These are phyloP conservation scores for Leccinum longicurvipes DNA, from an alignment of 768 basidiomycete species.

Conservation along the genomic window DNA sequence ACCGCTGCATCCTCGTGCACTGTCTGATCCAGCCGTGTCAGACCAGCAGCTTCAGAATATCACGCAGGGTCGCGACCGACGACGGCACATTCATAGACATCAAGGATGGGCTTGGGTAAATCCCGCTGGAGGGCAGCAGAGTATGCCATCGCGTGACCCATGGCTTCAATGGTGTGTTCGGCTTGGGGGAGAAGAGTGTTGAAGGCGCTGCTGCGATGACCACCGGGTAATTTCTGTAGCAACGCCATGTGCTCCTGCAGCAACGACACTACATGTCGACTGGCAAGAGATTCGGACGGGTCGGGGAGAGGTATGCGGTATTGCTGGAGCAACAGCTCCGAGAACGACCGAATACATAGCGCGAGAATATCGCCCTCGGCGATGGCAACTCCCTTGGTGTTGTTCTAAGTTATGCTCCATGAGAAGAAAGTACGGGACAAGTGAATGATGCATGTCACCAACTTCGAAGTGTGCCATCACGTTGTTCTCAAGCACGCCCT, in stretches of 20 bases:
- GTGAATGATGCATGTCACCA: too few relatives aligned
- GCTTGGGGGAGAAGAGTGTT: conserved; percentile 57
- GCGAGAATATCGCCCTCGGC: conserved; percentile 55
- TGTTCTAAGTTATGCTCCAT: too few relatives aligned
- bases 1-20: too few relatives aligned
- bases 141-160: too few relatives aligned
- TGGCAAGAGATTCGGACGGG: conserved; percentile 47
- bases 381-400: conserved; percentile 49
- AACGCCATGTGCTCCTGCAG: too few relatives aligned
- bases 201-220: conserved; percentile 32
- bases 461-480: conserved; percentile 57
- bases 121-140: too few relatives aligned
- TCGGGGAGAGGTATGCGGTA: conserved; percentile 48
- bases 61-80: too few relatives aligned
- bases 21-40: too few relatives aligned
- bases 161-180: conserved; percentile 48
- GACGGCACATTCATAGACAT: too few relatives aligned
- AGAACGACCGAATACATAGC: conserved; percentile 52
- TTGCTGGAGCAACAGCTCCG: conserved; percentile 56
- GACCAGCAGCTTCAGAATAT: neutral
- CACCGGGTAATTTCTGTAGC: too few relatives aligned
- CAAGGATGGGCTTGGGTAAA: too few relatives aligned
- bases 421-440: too few relatives aligned
- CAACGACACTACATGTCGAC: conserved; percentile 45
- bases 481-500: conserved; percentile 64